Base-by-base conservation (phyloP, 805 yeast species). In the Zygosaccharomyces lentus region DNA sequence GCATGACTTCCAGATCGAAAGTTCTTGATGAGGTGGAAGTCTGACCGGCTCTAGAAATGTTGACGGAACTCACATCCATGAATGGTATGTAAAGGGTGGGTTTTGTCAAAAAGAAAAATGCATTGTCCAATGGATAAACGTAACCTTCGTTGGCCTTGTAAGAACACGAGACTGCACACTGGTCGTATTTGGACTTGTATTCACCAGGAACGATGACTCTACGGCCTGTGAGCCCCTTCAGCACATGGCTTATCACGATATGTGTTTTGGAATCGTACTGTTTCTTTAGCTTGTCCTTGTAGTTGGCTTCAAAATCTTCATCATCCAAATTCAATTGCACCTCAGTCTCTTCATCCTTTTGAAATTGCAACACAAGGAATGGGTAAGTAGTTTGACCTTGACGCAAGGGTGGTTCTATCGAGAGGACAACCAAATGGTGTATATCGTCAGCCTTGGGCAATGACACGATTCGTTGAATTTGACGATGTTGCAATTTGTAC, bases 311-410 rank as follows among this genome's bases (percentile, higher is more conserved):
- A 62, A 80, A 89, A 57, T 87, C 96, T 35, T 78, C 87, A 36
- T 90, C 96, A 32, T 82, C 81, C 16, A 93, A 65, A 62, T 93
- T 90, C 57, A 93, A 73, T 61, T 88, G 96, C 31, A 91, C 82
- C 65, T 89, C 96, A 40, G 87, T 78, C 61, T 87, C 96, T 66
- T 93, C 99, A 53, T 89, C 96, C 45, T 82, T 80, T 50, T 84
- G 78, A 61, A 93, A 87, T 69, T 93, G 99, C 65, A 91, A 69
- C 10, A 89, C 91, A 62, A 93, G 72, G 65, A 87, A 93, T 34
- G 96, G 95, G 61, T 93, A 91, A 49, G 96, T 80, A 0, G 99
- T 93, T 70, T 93, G 98, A 46, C 99, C 99, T 70, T 93, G 99
- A 65, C 98, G 82, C 53, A 93, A 73, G 2, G 99, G 99, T 21